Conservation (phyloP, 2,329 filamentous ascomycete genomes). For the Epichloe glyceriae region DNA sequence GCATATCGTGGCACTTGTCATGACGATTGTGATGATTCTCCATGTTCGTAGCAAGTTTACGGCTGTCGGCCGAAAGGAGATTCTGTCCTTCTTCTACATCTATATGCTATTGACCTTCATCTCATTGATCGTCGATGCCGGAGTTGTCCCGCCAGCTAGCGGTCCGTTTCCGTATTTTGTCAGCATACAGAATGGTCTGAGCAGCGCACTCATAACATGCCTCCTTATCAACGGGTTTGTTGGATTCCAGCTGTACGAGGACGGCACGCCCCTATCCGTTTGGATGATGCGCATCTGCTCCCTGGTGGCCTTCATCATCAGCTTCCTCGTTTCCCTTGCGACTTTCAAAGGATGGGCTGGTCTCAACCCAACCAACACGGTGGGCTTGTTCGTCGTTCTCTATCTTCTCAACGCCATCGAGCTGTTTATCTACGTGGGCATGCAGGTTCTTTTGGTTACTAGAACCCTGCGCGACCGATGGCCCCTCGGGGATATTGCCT, state of each 20-base stretch:
- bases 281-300: constrained; percentile 81
- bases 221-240: constrained; percentile 96
- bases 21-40: constrained; percentile 96
- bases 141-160: constrained; percentile 75
- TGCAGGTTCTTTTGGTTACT: constrained; percentile 79
- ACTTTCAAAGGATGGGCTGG: constrained; percentile 92
- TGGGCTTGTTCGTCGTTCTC: constrained; percentile 80
- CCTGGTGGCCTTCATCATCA: constrained; percentile 69
- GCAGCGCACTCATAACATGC: constrained; percentile 76
- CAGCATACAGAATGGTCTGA: constrained; percentile 71
- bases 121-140: constrained; percentile 83
- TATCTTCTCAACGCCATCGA: constrained; percentile 86
- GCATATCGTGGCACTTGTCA: constrained; percentile 78
- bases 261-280: constrained; percentile 83
- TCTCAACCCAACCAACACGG: constrained; percentile 69
- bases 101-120: constrained; percentile 84
- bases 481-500: constrained; percentile 83
- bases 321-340: constrained; percentile 73
- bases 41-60: constrained; percentile 97
- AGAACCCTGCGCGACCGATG: constrained; percentile 90
- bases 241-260: constrained; percentile 95
- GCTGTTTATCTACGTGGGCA: constrained; percentile 69
- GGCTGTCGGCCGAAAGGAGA: constrained; percentile 67
- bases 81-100: constrained; percentile 89
- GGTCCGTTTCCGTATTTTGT: constrained; percentile 82